These are phyloP conservation scores for Dactylella cylindrospora DNA, from an alignment of 2,329 filamentous ascomycete species.

Conservation along the genomic window DNA sequence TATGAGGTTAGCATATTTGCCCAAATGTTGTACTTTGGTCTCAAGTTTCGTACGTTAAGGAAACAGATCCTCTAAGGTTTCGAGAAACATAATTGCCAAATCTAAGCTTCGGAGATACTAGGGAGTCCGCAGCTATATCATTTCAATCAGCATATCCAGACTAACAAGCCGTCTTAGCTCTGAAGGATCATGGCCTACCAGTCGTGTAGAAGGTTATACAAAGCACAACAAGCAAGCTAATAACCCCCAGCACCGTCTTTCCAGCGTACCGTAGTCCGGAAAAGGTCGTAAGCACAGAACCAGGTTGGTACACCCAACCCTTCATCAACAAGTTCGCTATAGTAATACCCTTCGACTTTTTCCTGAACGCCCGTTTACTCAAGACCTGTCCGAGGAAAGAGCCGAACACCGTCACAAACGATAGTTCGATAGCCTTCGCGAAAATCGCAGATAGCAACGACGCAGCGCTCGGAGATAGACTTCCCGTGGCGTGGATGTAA, in stretches of 20 bases:
- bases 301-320: constrained; percentile 63
- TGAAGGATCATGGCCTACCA: no score
- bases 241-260: constrained; percentile 18
- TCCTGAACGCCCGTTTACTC: constrained; percentile 67
- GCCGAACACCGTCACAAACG: constrained; percentile 76
- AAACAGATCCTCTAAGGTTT: constrained; percentile 41
- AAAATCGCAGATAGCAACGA: constrained; percentile 68
- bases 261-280: constrained; percentile 27
- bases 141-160: no score
- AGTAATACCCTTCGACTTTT: constrained; percentile 65
- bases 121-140: constrained; percentile 62
- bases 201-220: constrained; percentile 40
- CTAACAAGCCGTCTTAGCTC: no score
- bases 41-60: constrained; percentile 13
- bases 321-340: constrained; percentile 78
- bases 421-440: constrained; percentile 75
- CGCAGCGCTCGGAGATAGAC: constrained; percentile 56
- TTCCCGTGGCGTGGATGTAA: constrained; percentile 28
- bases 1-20: constrained; percentile 1
- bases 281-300: constrained; percentile 23
- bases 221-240: constrained; percentile 27
- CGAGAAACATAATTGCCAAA: constrained; percentile 56
- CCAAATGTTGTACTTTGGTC: neutral
- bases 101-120: constrained; percentile 72
- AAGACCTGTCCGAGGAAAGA: constrained; percentile 73